phyloP scores from a whole-genome alignment of 495 filamentous ascomycete genomes.

The Penicillium canescens region DNA sequence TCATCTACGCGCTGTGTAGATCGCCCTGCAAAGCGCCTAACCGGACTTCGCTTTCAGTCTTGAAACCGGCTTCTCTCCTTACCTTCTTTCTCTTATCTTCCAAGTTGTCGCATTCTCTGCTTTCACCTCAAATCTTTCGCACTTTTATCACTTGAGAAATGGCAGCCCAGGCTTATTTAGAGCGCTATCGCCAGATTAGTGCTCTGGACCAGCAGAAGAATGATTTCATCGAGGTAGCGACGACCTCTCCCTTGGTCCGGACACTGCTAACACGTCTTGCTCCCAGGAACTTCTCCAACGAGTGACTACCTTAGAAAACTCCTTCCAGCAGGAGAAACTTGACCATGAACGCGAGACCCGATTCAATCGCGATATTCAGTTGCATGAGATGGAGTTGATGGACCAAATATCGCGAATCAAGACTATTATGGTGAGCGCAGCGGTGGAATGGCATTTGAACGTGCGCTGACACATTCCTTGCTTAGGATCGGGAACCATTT shows the following conservation, averaged over 20 bases:
- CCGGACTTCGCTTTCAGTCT: constrained; percentile 2
- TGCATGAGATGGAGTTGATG: constrained; percentile 54
- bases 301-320: constrained; percentile 45
- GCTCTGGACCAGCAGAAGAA: constrained; percentile 52
- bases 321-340: constrained; percentile 48
- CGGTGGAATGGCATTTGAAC: background rate
- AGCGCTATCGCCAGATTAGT: constrained; percentile 50
- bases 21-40: constrained; percentile 8
- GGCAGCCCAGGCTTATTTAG: constrained; percentile 37
- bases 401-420: constrained; percentile 51
- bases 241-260: constrained; percentile 6
- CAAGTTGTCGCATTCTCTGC: constrained; percentile 11
- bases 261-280: constrained; percentile 15
- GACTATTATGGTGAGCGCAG: constrained; percentile 47
- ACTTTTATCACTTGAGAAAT: constrained; percentile 20
- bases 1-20: constrained; percentile 5
- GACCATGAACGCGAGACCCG: constrained; percentile 57
- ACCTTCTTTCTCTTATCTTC: constrained; percentile 9
- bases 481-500: constrained; percentile 73
- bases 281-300: constrained; percentile 50
- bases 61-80: constrained; percentile 9
- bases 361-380: constrained; percentile 55
- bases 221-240: constrained; percentile 51
- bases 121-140: constrained; percentile 1
- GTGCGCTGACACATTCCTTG: constrained; percentile 25